A percentile compares a stretch with the other conserved stretches of the same genome.
Evolutionary conservation across 805 yeast genomes (phyloP).

Genomic region (Ogataea zsoltii): DNA sequence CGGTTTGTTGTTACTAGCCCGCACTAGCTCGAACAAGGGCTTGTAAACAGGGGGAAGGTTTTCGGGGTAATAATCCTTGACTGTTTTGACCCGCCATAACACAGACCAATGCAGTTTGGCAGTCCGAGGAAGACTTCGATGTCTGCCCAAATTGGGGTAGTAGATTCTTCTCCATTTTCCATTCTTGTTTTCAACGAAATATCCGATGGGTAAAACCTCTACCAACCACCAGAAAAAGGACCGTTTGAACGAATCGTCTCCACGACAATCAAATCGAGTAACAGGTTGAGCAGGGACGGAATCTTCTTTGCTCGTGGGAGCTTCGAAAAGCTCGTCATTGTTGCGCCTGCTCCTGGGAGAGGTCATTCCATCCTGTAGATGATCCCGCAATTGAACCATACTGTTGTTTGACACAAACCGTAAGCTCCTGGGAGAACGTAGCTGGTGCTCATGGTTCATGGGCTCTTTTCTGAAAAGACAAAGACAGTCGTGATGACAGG

Average conservation of each 20-base stretch:
- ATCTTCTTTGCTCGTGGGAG: constrained; percentile 11
- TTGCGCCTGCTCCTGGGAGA: constrained; percentile 3
- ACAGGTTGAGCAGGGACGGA: constrained; percentile 28
- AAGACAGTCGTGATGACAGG: constrained; percentile 54
- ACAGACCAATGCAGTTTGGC: constrained; percentile 62
- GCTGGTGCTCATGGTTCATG: constrained; percentile 15
- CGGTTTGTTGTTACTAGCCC: constrained; percentile 5
- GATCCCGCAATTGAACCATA: neutral
- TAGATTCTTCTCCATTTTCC: constrained; percentile 53
- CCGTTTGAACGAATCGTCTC: constrained; percentile 29
- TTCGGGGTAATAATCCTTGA: constrained; percentile 45
- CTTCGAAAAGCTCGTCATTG: constrained; percentile 14
- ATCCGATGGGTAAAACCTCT: constrained; percentile 61
- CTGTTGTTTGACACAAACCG: neutral
- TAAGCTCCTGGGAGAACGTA: neutral
- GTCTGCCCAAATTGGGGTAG: constrained; percentile 58
- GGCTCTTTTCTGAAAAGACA: constrained; percentile 26
- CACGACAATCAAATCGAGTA: constrained; percentile 40
- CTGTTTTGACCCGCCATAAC: constrained; percentile 51
- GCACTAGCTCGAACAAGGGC: constrained; percentile 15
- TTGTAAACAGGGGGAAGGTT: constrained; percentile 42
- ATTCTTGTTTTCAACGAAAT: constrained; percentile 45
- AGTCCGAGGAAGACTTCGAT: constrained; percentile 48
- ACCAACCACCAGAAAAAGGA: constrained; percentile 59
- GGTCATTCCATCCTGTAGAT: neutral